phyloP scores from a whole-genome alignment of 441 rosid genomes.

The Syzygium syzygioides region DNA sequence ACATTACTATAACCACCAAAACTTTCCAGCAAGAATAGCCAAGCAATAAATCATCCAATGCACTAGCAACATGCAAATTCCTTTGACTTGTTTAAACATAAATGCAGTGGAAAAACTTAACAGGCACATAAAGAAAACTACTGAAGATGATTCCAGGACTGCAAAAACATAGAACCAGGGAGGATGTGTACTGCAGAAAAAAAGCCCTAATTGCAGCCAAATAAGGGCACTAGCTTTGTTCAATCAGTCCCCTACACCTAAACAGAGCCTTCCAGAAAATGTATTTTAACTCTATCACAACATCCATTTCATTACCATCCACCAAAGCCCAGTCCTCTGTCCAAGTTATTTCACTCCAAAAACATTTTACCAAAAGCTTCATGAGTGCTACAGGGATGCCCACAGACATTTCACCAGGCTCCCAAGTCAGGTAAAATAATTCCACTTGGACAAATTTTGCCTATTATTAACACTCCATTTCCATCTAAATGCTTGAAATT shows the following conservation, averaged over 20 bases:
- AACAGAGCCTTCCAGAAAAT: neutral
- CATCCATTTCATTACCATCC: neutral
- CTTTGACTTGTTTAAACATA: neutral
- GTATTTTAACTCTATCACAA: neutral
- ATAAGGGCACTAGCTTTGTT: neutral
- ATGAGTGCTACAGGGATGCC: neutral
- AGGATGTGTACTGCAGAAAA: neutral
- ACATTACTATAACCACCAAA: neutral
- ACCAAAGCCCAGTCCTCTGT: neutral
- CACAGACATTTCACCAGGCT: neutral
- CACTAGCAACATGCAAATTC: neutral
- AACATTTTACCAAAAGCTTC: neutral
- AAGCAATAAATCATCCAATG: neutral
- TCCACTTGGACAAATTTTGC: neutral
- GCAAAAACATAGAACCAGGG: neutral
- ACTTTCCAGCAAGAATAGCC: neutral
- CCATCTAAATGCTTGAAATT: neutral
- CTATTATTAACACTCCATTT: neutral
- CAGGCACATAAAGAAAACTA: neutral
- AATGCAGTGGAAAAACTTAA: neutral
- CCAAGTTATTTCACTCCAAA: neutral
- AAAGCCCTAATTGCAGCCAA: neutral
- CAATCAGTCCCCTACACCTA: neutral
- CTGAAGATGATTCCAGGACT: neutral
- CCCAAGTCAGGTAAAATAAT: neutral